A percentile compares a stretch with the other conserved stretches of the same genome.
Evolutionary conservation across 1,139 yeast genomes (phyloP).

Genomic region (Pneumocystis oryctolagi): DNA sequence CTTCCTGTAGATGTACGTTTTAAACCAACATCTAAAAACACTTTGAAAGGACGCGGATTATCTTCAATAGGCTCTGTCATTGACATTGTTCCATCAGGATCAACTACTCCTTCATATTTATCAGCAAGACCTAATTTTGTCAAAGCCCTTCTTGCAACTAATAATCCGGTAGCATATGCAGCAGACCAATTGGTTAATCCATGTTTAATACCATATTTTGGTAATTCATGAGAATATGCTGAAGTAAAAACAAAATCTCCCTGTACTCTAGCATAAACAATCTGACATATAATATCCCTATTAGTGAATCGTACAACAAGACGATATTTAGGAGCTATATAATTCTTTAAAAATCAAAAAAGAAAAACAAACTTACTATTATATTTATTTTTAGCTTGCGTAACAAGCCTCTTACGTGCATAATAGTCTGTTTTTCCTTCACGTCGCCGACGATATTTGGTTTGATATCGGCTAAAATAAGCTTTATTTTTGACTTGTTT

Average conservation of each 20-base stretch:
- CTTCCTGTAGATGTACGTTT: slow-evolving; percentile 99
- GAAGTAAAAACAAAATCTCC: slow-evolving; percentile 95
- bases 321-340: slow-evolving; percentile 86
- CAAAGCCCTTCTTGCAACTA: slow-evolving; percentile 98
- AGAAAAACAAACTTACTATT: slow-evolving; percentile 26
- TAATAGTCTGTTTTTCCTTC: slow-evolving; percentile 99
- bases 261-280: slow-evolving; percentile 87
- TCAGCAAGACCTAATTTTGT: slow-evolving; percentile 97
- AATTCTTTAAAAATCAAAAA: background rate
- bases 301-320: slow-evolving; percentile 99
- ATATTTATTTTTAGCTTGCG: slow-evolving; percentile 99
- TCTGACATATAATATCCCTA: slow-evolving; percentile 98
- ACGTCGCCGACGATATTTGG: slow-evolving; percentile 99
- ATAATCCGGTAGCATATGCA: slow-evolving; percentile 97
- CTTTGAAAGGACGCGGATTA: slow-evolving; percentile 99
- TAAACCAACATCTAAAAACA: slow-evolving; percentile 97
- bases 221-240: slow-evolving; percentile 98
- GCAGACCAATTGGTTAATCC: slow-evolving; percentile 99
- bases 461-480: slow-evolving; percentile 99
- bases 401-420: slow-evolving; percentile 98
- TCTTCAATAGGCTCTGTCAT: slow-evolving; percentile 92
- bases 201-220: slow-evolving; percentile 92
- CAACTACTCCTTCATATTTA: slow-evolving; percentile 97
- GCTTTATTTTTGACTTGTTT: slow-evolving; percentile 65
- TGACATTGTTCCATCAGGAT: slow-evolving; percentile 97